These are phyloP conservation scores for Tulasnella sp. DNA, from an alignment of 768 basidiomycete species.

Conservation along the genomic window DNA sequence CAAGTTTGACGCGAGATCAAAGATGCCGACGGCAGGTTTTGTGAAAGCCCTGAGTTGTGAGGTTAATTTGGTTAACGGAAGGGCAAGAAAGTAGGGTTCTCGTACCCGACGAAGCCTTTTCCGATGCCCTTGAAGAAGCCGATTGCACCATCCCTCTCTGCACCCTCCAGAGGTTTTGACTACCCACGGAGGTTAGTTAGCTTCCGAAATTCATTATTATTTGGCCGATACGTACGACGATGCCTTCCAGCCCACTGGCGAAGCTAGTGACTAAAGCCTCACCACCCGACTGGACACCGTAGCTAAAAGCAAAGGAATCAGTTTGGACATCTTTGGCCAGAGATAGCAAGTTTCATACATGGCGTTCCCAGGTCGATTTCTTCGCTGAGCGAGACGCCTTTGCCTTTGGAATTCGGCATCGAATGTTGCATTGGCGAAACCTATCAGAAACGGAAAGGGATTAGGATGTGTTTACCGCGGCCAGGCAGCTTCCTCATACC, in stretches of 20 bases:
- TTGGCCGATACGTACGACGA: slow-evolving; percentile 59
- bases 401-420: slow-evolving; percentile 93
- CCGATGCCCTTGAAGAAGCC: slow-evolving; percentile 99
- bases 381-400: slow-evolving; percentile 78
- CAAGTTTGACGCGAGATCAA: slow-evolving; percentile 92
- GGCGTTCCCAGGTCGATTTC: slow-evolving; percentile 94
- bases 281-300: slow-evolving; percentile 93
- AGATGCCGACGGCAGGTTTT: slow-evolving; percentile 94
- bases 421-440: slow-evolving; percentile 92
- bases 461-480: too few relatives aligned
- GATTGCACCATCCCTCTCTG: slow-evolving; percentile 86
- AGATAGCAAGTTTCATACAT: slow-evolving; percentile 50
- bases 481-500: slow-evolving; percentile 43
- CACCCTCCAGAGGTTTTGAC: slow-evolving; percentile 97
- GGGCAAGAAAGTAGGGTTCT: not conserved
- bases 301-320: slow-evolving; percentile 45
- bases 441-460: slow-evolving; percentile 46
- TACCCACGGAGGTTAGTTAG: slow-evolving; percentile 34
- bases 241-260: slow-evolving; percentile 92
- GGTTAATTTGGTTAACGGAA: slow-evolving; percentile 17
- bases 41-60: slow-evolving; percentile 65
- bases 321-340: slow-evolving; percentile 1
- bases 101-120: slow-evolving; percentile 89
- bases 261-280: slow-evolving; percentile 92
- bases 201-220: slow-evolving; percentile 23